Base-by-base conservation (phyloP, 345 rosid species). In the Anacardium occidentale region DNA sequence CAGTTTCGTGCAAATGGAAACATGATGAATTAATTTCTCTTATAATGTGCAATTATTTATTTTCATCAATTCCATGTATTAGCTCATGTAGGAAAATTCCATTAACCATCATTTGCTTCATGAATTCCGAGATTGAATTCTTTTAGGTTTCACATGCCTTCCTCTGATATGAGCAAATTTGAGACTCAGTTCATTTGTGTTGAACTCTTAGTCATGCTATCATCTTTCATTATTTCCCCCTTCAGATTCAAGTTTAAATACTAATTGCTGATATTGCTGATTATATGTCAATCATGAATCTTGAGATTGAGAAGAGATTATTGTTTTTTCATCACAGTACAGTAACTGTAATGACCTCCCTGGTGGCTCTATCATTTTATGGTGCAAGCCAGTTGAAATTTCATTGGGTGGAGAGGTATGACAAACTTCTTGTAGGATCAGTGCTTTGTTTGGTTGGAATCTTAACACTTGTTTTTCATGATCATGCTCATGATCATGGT, bases 321-420 rank as follows among this genome's bases (percentile, higher is more conserved):
- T 78, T 76, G 51, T 17, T 26, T 82, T 37, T 37, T 37, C 42
- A 6, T 37, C 63, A 81, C 96, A 95, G 99, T 82, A 91, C 99
- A 37, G 84, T 92, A 69, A 77, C 89, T 44, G 99, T 95, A 78
- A 95, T 95, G 99, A 93, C 97, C 59, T 95, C 97, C 0, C 79
- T 95, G 69, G 99, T 95, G 83, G 99, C 99, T 70, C 81, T 93
- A 62, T 92, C 99, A 1, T 95, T 91, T 85, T 95, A 93, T 14
- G 99, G 99, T 69, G 99, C 99, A 22, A 90, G 99, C 81, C 97
- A 95, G 84, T 81, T 95, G 29, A 95, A 95, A 79, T 95, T 95
- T 75, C 98, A 88, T 65, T 95, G 99, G 99, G 96, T 92, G 80
- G 98, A 95, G 79, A 85, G 87, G 32, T 93, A 91, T 32, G 99